phyloP scores from a whole-genome alignment of 83 land plant species.

The Picea engelmannii region DNA sequence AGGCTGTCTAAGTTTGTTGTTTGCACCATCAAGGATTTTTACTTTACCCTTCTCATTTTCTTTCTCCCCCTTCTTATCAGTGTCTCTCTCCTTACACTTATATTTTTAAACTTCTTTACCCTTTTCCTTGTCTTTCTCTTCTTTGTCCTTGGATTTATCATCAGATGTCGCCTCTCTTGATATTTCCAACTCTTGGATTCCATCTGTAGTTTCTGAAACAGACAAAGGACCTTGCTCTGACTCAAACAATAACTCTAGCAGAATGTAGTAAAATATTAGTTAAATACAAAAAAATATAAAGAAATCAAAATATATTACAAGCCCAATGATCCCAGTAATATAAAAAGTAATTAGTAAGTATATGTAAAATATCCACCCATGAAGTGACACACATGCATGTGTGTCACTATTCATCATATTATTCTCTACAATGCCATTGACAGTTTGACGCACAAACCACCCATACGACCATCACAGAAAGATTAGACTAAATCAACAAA shows the following conservation, averaged over 20 bases:
- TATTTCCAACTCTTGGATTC: constrained; percentile 23
- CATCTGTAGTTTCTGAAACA: constrained; percentile 29
- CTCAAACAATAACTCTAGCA: constrained; percentile 28
- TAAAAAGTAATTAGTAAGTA: no score
- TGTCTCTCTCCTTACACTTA: constrained; percentile 72
- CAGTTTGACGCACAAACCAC: no score
- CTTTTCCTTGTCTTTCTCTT: constrained; percentile 66
- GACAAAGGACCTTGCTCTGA: constrained; percentile 38
- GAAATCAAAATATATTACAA: no score
- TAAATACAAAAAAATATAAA: background rate
- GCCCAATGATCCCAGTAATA: no score
- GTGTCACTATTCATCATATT: no score
- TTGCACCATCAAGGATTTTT: constrained; percentile 83
- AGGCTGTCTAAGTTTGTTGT: no score
- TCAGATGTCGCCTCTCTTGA: constrained; percentile 38
- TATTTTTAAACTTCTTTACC: constrained; percentile 65
- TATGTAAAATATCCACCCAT: no score
- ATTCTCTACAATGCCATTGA: no score
- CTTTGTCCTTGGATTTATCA: constrained; percentile 63
- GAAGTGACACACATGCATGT: no score
- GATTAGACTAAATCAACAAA: no score
- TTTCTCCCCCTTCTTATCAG: constrained; percentile 66
- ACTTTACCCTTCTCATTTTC: constrained; percentile 87
- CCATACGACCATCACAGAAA: no score
- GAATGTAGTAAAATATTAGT: background rate